Evolutionary conservation across 1,284 basidiomycete species (phyloP), one percentile per base, ranked within the genome.

Genomic region (Agroathelia rolfsii): DNA sequence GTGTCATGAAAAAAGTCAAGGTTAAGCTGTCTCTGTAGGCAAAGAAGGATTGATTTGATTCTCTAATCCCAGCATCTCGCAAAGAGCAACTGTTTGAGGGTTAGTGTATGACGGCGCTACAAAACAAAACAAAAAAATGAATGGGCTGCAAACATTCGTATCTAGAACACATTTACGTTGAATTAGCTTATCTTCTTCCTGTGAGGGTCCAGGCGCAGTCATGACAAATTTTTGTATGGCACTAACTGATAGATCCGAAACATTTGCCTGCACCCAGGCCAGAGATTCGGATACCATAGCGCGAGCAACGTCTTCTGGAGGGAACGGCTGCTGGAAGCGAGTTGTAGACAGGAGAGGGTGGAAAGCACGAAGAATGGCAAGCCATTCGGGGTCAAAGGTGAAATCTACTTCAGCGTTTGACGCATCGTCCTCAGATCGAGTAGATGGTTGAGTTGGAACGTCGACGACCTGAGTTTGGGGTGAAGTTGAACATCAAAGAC

Each of bases 81-180:
- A 89, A 44, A 96, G 83, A 1, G 88, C 80, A 35, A 76, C 76
- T 0, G 93, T 98, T 50, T 97, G 94, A 6, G 87, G 84, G 49
- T 95, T 96, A 4, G 79, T 77, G 55, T 87, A 93, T 63, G 76
- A 79, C 5, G 72, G 69, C 4, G 76, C 84, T 86, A 48, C 13
- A 40, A 38, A 34, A 31, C 32, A 30, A 36, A 21, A 35, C 19
- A 40, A 36, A 19, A 47, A 29, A 28, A 34, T 28, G 17, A 41
- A 35, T 32, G 14, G 40, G n/a, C n/a, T 23, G 20, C 3, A 29
- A 30, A 29, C 10, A 18, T 34, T 20, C 32, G 14, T 30, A 12
- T 13, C 25, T 26, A 42, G 12, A 28, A 30, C 24, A 33, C 28
- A 59, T 68, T 55, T 48, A 76, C 77, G 76, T 53, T 73, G 74